Evolutionary conservation across 2,329 filamentous ascomycete genomes (phyloP), one percentile per base, ranked within the genome.

Genomic region (Cordyceps javanica): DNA sequence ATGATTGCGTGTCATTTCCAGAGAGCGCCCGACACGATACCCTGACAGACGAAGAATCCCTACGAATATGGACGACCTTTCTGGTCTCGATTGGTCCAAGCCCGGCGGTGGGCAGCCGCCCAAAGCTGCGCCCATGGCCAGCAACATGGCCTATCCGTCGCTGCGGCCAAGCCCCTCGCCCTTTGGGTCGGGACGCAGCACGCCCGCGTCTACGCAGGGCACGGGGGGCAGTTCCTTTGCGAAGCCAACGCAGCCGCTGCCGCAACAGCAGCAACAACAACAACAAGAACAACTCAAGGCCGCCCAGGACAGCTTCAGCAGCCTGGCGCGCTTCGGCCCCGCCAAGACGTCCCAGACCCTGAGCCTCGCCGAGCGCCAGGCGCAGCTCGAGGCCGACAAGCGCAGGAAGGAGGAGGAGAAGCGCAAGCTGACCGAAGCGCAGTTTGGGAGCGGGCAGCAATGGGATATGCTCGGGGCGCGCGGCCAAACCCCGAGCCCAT

Each of bases 371-470:
- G 90, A 96, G 71, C 87, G 91, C 66, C 89, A 90, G 71, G 82
- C 84, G 61, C 83, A 82, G 60, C 71, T 88, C 38, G 80, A 85
- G 62, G 81, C 78, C 4, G 83, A 87, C 71, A 90, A 84, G 72
- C 77, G 81, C 34, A 83, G 77, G 69, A 89, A 93, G 69, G 89
- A 91, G 60, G 87, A 87, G 59, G 87, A 92, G 68, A 82, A 83
- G 67, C 82, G 81, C 65, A 87, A 81, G 65, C 83, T 86, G 68
- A 82, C 86, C 65, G 90, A 94, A 62, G 80, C 83, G 30, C 86
- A 93, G 60, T 97, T 91, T 71, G 91, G 90, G 2, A 84, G 86
- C 65, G 81, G 82, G 11, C 83, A 85, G 60, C 90, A 91, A 68
- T 92, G 88, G 85, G 89, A 94, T 67, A 82, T 74, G 13, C 74